A percentile compares a stretch with the other conserved stretches of the same genome.
Conservation (phyloP, 768 basidiomycete species). For the Boletus pseudopeckii region DNA sequence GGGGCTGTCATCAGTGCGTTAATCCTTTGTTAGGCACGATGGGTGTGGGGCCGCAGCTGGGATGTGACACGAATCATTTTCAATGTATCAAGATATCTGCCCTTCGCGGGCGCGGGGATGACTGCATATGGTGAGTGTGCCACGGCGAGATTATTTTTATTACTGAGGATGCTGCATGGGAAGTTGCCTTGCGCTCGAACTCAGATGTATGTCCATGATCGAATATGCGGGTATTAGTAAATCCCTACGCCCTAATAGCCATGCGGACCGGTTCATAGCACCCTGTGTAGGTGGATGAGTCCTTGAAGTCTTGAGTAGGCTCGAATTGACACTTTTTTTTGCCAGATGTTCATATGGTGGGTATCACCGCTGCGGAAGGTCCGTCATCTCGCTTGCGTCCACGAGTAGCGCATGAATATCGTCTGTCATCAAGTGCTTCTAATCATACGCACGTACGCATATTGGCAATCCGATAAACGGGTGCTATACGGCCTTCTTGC, state of each 20-base stretch:
- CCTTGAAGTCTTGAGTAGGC: background rate
- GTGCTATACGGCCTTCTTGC: slow-evolving; percentile 11
- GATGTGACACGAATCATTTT: slow-evolving; percentile 13
- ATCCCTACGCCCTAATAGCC: background rate
- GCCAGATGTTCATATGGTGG: slow-evolving; percentile 9
- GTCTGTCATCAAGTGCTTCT: slow-evolving; percentile 10
- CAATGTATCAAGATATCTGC: slow-evolving; percentile 19
- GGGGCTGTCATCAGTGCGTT: background rate
- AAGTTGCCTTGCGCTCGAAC: slow-evolving; percentile 4
- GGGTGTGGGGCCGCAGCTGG: slow-evolving; percentile 20
- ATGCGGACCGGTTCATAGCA: background rate
- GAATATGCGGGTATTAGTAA: background rate
- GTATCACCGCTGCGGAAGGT: slow-evolving; percentile 11
- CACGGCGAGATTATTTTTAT: background rate
- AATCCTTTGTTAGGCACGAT: slow-evolving; percentile 8
- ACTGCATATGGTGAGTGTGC: slow-evolving; percentile 11
- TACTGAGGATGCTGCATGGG: background rate
- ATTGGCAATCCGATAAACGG: slow-evolving; percentile 13
- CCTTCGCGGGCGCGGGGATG: slow-evolving; percentile 11
- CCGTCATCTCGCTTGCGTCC: background rate
- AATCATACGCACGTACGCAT: slow-evolving; percentile 20
- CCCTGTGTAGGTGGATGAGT: slow-evolving; percentile 1
- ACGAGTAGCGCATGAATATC: background rate
- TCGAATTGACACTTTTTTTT: background rate
- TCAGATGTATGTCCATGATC: slow-evolving; percentile 4